Evolutionary conservation across 1,284 basidiomycete species (phyloP), one percentile per base, ranked within the genome.

Genomic region (Irpex sp.): DNA sequence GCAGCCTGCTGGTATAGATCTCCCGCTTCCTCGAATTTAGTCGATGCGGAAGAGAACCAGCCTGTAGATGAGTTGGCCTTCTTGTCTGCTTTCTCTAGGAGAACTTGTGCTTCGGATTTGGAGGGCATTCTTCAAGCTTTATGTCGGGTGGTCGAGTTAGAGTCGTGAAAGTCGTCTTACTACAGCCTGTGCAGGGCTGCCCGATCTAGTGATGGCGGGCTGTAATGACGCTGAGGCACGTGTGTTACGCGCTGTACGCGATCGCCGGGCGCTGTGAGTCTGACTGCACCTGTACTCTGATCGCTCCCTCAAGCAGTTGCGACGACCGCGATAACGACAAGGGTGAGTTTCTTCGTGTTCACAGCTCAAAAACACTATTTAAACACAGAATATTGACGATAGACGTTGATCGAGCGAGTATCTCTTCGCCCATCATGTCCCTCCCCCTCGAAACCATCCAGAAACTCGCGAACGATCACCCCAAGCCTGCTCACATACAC

Each of bases 1-100:
- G 93, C 96, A 12, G 96, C 94, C 73, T 96, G 90, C 70, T 93
- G 91, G 76, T 91, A 98, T 23, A 97, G 82, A 77, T 98, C 96
- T 54, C 93, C 93, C 3, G 95, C 94, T 73, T 98, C 95, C 75
- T 98, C 93, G 69, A 80, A 96, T 74, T 94, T 96, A 61, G 88
- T 80, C 36, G 84, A 82, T 0, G 85, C 80, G 5, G 90, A 92
- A 48, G 87, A 86, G 76, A 96, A 96, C 93, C 93, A 98, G 60
- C 89, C 88, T 6, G 84, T 78, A 0, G 92, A 91, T 0, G 92
- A 89, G 62, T 80, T 84, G 21, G 90, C 90, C 73, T 95, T 96
- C 83, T 97, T 98, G 73, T 96, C 93, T 12, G 94, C 95, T 72
- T 92, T 93, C 64, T 90, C 86, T 48, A 96, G 73, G 18, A 94